Percentiles rank a stretch among this genome's conserved stretches.
Evolutionary conservation across 2,329 filamentous ascomycete species (phyloP).

Genomic region (Sclerotinia glacialis): DNA sequence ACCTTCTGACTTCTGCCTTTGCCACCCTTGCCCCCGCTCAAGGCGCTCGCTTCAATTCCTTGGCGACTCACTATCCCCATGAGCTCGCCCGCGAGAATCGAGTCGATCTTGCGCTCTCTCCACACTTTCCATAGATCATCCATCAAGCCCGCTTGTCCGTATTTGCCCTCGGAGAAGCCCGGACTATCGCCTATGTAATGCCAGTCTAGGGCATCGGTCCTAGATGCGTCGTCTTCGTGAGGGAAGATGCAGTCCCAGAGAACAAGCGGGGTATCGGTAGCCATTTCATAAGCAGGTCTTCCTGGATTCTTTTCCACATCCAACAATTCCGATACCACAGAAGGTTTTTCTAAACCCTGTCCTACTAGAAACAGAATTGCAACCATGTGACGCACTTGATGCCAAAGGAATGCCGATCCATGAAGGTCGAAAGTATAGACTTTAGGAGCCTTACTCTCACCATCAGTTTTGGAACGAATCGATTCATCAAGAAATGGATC

Average conservation of each 20-base stretch:
- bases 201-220: constrained; percentile 70
- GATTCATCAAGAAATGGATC: constrained; percentile 18
- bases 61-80: constrained; percentile 58
- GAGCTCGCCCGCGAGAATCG: constrained; percentile 73
- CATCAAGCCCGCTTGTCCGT: constrained; percentile 63
- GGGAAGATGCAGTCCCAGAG: constrained; percentile 96
- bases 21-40: constrained; percentile 41
- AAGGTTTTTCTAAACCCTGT: constrained; percentile 77
- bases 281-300: constrained; percentile 88
- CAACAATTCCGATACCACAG: constrained; percentile 70
- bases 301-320: constrained; percentile 68
- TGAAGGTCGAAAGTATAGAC: constrained; percentile 87
- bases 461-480: not conserved
- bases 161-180: constrained; percentile 55
- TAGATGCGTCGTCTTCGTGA: constrained; percentile 42
- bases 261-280: constrained; percentile 82
- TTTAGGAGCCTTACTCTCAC: constrained; percentile 47
- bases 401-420: constrained; percentile 94
- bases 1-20: constrained; percentile 38
- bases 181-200: constrained; percentile 70
- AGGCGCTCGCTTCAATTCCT: constrained; percentile 33
- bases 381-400: constrained; percentile 96
- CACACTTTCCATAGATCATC: constrained; percentile 79
- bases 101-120: constrained; percentile 84
- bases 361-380: constrained; percentile 87